Evolutionary conservation across 2,329 filamentous ascomycete species (phyloP).

Genomic region (Bipolaris gigantea): DNA sequence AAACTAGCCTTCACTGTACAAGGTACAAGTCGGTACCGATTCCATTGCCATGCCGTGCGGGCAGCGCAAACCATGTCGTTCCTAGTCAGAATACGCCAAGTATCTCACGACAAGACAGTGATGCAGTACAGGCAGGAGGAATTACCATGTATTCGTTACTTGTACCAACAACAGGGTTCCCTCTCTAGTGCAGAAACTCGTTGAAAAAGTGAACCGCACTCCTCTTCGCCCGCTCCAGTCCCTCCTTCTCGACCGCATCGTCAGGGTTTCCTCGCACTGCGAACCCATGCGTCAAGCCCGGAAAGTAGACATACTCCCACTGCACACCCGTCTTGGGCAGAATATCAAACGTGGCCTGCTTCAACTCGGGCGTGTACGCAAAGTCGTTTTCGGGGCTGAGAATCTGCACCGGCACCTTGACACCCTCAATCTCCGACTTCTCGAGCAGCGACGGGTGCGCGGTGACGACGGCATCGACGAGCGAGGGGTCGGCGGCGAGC

Average conservation of each 20-base stretch:
- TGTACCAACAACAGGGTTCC: not conserved
- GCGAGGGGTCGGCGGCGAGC: conserved; percentile 36
- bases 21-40: too few relatives aligned
- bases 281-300: conserved; percentile 39
- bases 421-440: conserved; percentile 34
- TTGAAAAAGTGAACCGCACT: conserved; percentile 35
- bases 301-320: conserved; percentile 42
- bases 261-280: conserved; percentile 33
- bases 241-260: conserved; percentile 33
- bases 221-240: conserved; percentile 41
- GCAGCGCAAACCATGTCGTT: too few relatives aligned
- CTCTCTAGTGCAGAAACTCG: conserved; percentile 36
- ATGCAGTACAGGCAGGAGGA: not conserved
- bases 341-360: conserved; percentile 30
- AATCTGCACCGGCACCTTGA: conserved; percentile 39
- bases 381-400: conserved; percentile 35
- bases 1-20: too few relatives aligned
- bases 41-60: too few relatives aligned
- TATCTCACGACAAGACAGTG: not conserved
- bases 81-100: too few relatives aligned
- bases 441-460: conserved; percentile 38
- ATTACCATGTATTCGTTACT: not conserved
- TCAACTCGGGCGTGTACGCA: conserved; percentile 35
- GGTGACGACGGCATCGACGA: conserved; percentile 36
- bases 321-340: conserved; percentile 35